These are phyloP conservation scores for Pyrenophora tritici-repentis DNA, from an alignment of 2,329 filamentous ascomycete genomes.

Conservation along the genomic window DNA sequence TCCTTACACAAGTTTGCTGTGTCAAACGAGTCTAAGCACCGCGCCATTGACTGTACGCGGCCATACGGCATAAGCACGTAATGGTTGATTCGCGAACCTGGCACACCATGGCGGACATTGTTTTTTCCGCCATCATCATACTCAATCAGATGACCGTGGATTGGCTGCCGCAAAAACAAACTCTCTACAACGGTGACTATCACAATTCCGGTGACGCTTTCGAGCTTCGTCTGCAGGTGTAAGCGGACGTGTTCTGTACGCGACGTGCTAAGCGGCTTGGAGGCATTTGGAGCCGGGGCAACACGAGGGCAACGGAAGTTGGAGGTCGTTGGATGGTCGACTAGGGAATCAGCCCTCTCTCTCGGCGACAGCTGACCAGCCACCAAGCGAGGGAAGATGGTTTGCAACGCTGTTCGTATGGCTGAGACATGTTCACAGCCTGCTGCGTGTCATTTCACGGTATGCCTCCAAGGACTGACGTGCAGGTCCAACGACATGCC, in stretches of 20 bases:
- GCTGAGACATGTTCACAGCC: constrained; percentile 24
- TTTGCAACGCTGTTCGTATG: constrained; percentile 13
- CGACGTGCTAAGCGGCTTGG: constrained; percentile 8
- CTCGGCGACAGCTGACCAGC: constrained; percentile 22
- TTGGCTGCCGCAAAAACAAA: constrained; percentile 31
- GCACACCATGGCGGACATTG: constrained; percentile 2
- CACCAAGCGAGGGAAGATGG: constrained; percentile 15
- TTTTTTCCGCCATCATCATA: constrained; percentile 25
- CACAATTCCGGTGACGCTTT: constrained; percentile 29
- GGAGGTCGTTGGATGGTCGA: constrained; percentile 18
- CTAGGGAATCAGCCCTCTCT: constrained; percentile 19
- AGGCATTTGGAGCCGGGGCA: constrained; percentile 17
- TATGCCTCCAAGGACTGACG: constrained; percentile 17
- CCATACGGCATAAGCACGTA: constrained; percentile 12
- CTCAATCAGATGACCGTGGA: constrained; percentile 28
- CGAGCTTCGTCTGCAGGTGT: constrained; percentile 1
- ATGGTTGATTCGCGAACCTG: constrained; percentile 18
- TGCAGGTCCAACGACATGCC: constrained; percentile 13
- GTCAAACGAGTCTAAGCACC: background rate
- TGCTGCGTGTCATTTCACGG: constrained; percentile 19
- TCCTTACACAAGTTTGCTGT: constrained; percentile 10
- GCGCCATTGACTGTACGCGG: constrained; percentile 15
- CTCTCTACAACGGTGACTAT: constrained; percentile 22
- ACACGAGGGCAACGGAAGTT: constrained; percentile 19
- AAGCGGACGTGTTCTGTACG: constrained; percentile 11